Evolutionary conservation across 192 early-diverging fungal genomes (phyloP), one percentile per base, ranked within the genome.

Genomic region (Coemansia reversa): DNA sequence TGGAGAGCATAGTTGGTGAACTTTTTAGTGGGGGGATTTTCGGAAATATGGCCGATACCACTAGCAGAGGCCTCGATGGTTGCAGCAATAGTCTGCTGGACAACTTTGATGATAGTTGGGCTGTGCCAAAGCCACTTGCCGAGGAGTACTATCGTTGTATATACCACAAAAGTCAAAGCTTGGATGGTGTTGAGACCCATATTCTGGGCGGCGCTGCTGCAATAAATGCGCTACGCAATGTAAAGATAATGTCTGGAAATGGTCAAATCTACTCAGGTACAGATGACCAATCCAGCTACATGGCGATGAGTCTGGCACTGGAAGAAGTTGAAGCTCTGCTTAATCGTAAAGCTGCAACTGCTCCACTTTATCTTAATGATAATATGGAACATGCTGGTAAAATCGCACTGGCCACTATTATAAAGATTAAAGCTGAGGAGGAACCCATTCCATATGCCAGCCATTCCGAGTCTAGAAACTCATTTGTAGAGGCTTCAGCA

Each of bases 361-460:
- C 25, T 33, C 47, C 25, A 30, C 35, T 69, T 35, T 19, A 58
- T 25, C 55, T 45, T 12, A 56, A 69, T 19, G 73, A 75, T 22
- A 75, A 62, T 3, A 35, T 75, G 59, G 62, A 69, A 48, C 65
- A 60, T 18, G 56, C 69, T 2, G 67, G 66, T 16, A 69, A 57
- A 3, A 68, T 75, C 33, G 73, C 73, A 0, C 16, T 75, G 35
- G 73, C 73, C 25, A 69, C 73, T 14, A 16, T 75, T 23, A 66
- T 75, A 39, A 69, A 75, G 63, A 75, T 75, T 30, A 75, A 75
- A 42, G 65, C 69, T 51, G 73, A 75, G 39, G 67, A 75, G 58
- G 67, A 69, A 50, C 3, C 4, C 30, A 32, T 32, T 32, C 30
- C 30, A 32, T 32, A 32, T 32, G 30, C 30, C 7, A 32, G 30